Percentiles rank a stretch among this genome's conserved stretches.
These are phyloP conservation scores for Huiozyma sinensis DNA, from an alignment of 805 yeast genomes.

Conservation along the genomic window DNA sequence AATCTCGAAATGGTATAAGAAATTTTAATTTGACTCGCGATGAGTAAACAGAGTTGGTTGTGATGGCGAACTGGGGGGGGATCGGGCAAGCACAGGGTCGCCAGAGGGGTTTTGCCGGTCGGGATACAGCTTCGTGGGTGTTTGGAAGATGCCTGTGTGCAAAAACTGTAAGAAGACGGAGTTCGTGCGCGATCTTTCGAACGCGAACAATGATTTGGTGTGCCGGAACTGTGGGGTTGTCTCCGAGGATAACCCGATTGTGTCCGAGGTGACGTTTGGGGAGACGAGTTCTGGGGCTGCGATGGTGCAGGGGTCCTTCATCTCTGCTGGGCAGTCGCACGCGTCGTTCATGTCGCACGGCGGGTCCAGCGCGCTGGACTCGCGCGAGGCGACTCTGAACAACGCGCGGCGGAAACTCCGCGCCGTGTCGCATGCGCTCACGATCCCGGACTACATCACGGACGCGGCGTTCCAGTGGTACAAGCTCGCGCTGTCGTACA, in stretches of 20 bases:
- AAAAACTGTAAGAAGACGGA: constrained; percentile 43
- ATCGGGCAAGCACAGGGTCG: not conserved
- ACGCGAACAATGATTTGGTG: constrained; percentile 65
- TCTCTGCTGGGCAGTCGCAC: constrained; percentile 75
- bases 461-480: constrained; percentile 88
- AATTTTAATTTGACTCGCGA: too few relatives aligned
- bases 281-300: constrained; percentile 93
- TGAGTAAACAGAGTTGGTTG: not conserved
- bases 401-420: constrained; percentile 74
- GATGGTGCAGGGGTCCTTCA: constrained; percentile 87
- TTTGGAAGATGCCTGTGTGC: constrained; percentile 23
- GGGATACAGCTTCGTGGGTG: not conserved
- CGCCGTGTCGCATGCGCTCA: constrained; percentile 67
- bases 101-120: too few relatives aligned
- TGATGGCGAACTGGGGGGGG: not conserved
- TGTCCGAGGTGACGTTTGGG: constrained; percentile 88
- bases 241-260: constrained; percentile 85
- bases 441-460: constrained; percentile 73
- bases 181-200: constrained; percentile 41
- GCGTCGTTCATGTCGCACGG: constrained; percentile 48
- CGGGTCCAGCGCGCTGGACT: constrained; percentile 65
- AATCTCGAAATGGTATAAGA: too few relatives aligned
- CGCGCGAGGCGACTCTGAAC: constrained; percentile 78
- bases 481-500: constrained; percentile 70
- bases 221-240: constrained; percentile 83